phyloP scores from a whole-genome alignment of 768 basidiomycete species.

The Agrocybe praecox region DNA sequence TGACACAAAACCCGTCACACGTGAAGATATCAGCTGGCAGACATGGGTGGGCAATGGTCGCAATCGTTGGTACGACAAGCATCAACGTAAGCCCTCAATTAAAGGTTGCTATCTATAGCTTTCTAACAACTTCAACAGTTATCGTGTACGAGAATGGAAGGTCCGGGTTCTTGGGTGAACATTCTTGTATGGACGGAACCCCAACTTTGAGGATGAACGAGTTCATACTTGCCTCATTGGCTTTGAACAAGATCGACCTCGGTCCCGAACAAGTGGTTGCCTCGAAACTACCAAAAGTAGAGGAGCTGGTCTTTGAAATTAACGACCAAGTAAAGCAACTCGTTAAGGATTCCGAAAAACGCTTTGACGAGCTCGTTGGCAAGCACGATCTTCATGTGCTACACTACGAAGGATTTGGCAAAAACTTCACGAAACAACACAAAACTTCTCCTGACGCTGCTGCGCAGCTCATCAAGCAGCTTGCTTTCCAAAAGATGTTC shows the following conservation, averaged over 20 bases:
- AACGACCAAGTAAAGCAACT: slow-evolving; percentile 53
- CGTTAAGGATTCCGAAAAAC: slow-evolving; percentile 59
- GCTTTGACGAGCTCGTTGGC: slow-evolving; percentile 77
- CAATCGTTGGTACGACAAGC: slow-evolving; percentile 97
- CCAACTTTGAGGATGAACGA: slow-evolving; percentile 96
- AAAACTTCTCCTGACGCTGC: slow-evolving; percentile 92
- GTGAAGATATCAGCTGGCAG: slow-evolving; percentile 80
- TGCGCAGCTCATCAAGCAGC: slow-evolving; percentile 94
- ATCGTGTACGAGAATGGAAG: slow-evolving; percentile 95
- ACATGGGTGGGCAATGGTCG: slow-evolving; percentile 90
- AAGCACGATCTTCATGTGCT: slow-evolving; percentile 82
- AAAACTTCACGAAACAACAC: slow-evolving; percentile 79
- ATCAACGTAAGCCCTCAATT: slow-evolving; percentile 67
- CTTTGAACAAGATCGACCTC: slow-evolving; percentile 73
- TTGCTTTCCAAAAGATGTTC: slow-evolving; percentile 90
- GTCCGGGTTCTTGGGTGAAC: slow-evolving; percentile 89
- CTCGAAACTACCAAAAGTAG: slow-evolving; percentile 53
- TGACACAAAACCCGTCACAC: slow-evolving; percentile 76
- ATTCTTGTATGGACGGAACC: slow-evolving; percentile 92
- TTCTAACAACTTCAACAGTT: slow-evolving; percentile 45
- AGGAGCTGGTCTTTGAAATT: slow-evolving; percentile 73
- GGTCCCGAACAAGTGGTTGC: slow-evolving; percentile 43
- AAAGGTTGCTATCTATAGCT: neutral
- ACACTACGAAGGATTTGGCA: slow-evolving; percentile 90
- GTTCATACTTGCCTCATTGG: slow-evolving; percentile 81